These are phyloP conservation scores for Fabrea salina DNA, from an alignment of 169 alveolate species.

Conservation along the genomic window DNA sequence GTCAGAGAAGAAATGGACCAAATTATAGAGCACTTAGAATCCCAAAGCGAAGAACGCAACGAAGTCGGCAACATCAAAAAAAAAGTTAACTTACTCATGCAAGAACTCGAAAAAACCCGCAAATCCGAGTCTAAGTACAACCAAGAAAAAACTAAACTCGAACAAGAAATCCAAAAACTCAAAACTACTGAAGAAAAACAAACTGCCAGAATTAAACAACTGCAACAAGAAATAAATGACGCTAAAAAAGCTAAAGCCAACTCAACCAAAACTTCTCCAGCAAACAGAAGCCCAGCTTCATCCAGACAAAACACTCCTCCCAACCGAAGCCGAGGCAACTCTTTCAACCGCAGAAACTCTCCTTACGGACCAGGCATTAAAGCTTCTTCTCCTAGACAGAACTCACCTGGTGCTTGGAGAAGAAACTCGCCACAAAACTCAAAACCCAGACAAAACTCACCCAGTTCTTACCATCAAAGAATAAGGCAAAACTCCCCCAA, in stretches of 20 bases:
- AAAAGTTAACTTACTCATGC: background rate
- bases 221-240: slow-evolving; percentile 21
- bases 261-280: background rate
- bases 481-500: too few species aligned
- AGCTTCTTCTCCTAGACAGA: too few species aligned
- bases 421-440: too few species aligned
- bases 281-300: too few species aligned
- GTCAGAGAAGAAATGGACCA: slow-evolving; percentile 23
- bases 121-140: background rate
- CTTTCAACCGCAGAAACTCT: too few species aligned
- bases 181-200: slow-evolving; percentile 14
- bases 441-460: too few species aligned
- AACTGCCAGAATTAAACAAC: slow-evolving; percentile 15
- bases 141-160: background rate
- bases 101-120: slow-evolving; percentile 24
- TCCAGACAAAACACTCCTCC: too few species aligned
- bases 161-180: slow-evolving; percentile 1
- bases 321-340: too few species aligned
- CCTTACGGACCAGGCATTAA: too few species aligned
- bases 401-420: too few species aligned
- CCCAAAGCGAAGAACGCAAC: background rate
- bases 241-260: slow-evolving; percentile 2
- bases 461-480: too few species aligned
- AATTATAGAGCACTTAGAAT: slow-evolving; percentile 23
- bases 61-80: background rate